Conservation (phyloP, 1,284 basidiomycete species). For the Meira miltonrushii region DNA sequence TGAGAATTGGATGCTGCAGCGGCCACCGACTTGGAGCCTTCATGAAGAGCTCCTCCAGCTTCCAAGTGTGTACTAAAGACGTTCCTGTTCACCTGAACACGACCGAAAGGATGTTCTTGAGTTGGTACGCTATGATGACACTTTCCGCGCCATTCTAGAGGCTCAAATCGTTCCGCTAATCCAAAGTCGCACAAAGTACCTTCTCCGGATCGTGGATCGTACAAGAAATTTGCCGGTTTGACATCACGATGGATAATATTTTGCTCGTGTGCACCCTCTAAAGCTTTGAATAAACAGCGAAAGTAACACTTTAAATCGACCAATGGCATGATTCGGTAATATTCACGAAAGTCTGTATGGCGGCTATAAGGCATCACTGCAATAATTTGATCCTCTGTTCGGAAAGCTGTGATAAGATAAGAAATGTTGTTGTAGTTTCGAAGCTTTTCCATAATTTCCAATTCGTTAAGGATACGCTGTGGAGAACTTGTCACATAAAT, state of each 20-base stretch:
- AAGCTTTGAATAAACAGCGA: conserved; percentile 79
- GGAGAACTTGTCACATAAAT: conserved; percentile 96
- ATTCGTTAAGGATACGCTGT: conserved; percentile 85
- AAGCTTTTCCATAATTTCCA: conserved; percentile 79
- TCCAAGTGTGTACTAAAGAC: conserved; percentile 39
- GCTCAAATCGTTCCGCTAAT: conserved; percentile 56
- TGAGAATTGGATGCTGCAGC: background rate
- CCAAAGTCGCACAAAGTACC: conserved; percentile 95
- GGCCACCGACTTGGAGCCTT: background rate
- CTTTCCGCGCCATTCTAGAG: conserved; percentile 45
- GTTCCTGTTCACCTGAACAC: conserved; percentile 33
- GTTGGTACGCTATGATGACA: conserved; percentile 48
- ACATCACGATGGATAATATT: conserved; percentile 93
- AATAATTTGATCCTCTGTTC: conserved; percentile 85
- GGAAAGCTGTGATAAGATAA: conserved; percentile 89
- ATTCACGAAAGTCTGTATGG: conserved; percentile 77
- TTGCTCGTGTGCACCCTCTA: conserved; percentile 81
- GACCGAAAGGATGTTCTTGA: conserved; percentile 35
- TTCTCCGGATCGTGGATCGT: conserved; percentile 73
- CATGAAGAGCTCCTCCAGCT: conserved; percentile 31
- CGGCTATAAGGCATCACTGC: conserved; percentile 89
- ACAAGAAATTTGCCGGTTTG: conserved; percentile 97
- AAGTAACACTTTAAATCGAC: conserved; percentile 79
- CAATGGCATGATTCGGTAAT: conserved; percentile 67
- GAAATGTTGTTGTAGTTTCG: conserved; percentile 39